phyloP scores from a whole-genome alignment of 169 alveolate genomes.

The Neospora caninum region DNA sequence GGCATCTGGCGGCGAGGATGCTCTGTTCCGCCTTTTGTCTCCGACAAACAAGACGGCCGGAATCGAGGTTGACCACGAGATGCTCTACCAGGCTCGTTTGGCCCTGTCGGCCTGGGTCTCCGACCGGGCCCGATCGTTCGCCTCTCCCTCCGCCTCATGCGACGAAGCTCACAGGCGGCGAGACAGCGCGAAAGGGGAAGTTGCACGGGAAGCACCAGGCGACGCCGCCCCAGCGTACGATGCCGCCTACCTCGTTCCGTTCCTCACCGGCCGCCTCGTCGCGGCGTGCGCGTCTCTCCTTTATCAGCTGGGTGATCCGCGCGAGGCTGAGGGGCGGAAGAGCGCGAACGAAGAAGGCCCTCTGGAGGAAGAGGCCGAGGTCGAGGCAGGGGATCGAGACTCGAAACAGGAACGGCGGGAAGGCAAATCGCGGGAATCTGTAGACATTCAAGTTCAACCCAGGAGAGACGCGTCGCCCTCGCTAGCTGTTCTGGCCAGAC shows the following conservation, averaged over 20 bases:
- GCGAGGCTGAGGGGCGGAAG: not conserved
- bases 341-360: not conserved
- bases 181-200: not conserved
- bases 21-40: too few relatives aligned
- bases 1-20: not conserved
- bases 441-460: too few relatives aligned
- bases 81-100: not conserved
- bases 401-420: too few relatives aligned
- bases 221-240: conserved; percentile 11
- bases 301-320: not conserved
- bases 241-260: conserved; percentile 54
- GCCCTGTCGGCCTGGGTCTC: not conserved
- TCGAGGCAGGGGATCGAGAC: not conserved
- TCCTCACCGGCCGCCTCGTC: conserved; percentile 61
- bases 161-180: not conserved
- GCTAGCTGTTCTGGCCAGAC: not conserved
- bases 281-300: conserved; percentile 48
- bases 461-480: not conserved
- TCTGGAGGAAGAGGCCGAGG: not conserved
- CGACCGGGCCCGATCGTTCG: not conserved
- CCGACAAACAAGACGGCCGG: too few relatives aligned
- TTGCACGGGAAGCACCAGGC: not conserved
- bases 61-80: not conserved
- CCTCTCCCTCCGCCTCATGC: not conserved
- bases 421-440: too few relatives aligned